These are phyloP conservation scores for Cladobotryum mycophilum DNA, from an alignment of 2,329 filamentous ascomycete genomes.

Conservation along the genomic window DNA sequence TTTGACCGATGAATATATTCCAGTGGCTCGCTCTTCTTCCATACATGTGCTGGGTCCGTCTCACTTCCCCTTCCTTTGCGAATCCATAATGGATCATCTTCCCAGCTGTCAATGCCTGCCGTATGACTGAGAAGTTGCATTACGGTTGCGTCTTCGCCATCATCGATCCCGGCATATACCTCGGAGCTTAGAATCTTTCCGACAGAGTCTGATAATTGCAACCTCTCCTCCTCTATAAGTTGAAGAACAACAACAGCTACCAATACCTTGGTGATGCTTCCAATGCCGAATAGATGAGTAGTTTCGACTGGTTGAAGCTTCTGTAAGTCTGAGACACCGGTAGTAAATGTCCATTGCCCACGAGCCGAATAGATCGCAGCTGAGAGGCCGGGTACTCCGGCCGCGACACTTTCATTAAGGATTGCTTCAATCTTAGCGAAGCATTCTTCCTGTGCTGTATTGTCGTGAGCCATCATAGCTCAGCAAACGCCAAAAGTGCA, in stretches of 20 bases:
- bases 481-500: too few species aligned
- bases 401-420: slow-evolving; percentile 3
- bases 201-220: slow-evolving; percentile 9
- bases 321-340: slow-evolving; percentile 3
- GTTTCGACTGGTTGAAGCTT: slow-evolving; percentile 4
- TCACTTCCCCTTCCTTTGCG: slow-evolving; percentile 9
- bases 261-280: slow-evolving; percentile 16
- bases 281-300: slow-evolving; percentile 12
- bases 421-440: slow-evolving; percentile 4
- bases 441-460: not conserved
- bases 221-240: slow-evolving; percentile 13
- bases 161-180: slow-evolving; percentile 8
- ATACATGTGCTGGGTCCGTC: slow-evolving; percentile 8
- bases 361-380: slow-evolving; percentile 4
- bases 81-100: slow-evolving; percentile 13
- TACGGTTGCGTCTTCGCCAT: slow-evolving; percentile 8
- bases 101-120: slow-evolving; percentile 13
- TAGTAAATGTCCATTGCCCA: slow-evolving; percentile 5
- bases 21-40: slow-evolving; percentile 13
- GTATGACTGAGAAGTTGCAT: slow-evolving; percentile 9
- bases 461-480: not conserved
- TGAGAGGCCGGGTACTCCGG: slow-evolving; percentile 9
- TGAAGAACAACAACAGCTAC: slow-evolving; percentile 12
- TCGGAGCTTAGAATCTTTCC: slow-evolving; percentile 3
- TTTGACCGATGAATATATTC: slow-evolving; percentile 12